phyloP scores from a whole-genome alignment of 345 rosid genomes.

The Mangifera indica region DNA sequence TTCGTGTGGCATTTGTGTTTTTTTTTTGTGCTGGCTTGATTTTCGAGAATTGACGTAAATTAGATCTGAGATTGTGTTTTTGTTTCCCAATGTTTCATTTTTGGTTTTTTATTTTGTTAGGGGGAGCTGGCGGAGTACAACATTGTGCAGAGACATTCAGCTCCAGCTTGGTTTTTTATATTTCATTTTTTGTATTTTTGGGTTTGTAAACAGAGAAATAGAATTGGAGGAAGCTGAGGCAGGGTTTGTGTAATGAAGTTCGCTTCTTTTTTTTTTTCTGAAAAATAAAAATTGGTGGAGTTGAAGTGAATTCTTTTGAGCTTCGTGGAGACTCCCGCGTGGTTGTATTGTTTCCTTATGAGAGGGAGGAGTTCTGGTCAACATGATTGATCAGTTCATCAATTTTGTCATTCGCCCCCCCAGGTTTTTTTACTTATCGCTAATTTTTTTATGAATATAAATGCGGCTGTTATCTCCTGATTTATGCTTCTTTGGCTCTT shows the following conservation, averaged over 20 bases:
- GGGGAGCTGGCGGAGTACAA: slow-evolving; percentile 7
- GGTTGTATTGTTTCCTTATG: neutral
- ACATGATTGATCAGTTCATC: slow-evolving; percentile 95
- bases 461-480: neutral
- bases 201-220: neutral
- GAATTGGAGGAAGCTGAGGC: neutral
- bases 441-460: too few species aligned
- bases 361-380: slow-evolving; percentile 19
- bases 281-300: neutral
- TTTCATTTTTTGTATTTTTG: neutral
- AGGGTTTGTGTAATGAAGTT: neutral
- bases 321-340: slow-evolving; percentile 8
- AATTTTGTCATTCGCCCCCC: slow-evolving; percentile 98
- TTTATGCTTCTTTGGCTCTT: neutral
- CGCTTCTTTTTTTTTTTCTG: neutral
- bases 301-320: slow-evolving; percentile 17
- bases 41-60: neutral
- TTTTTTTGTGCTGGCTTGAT: neutral
- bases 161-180: neutral
- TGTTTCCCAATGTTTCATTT: neutral
- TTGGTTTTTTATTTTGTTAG: slow-evolving; percentile 5
- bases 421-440: slow-evolving; percentile 43
- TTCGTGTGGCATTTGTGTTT: neutral
- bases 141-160: slow-evolving; percentile 4
- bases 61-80: slow-evolving; percentile 6